Percentiles rank a stretch among this genome's conserved stretches.
These are phyloP conservation scores for Trametes gibbosa DNA, from an alignment of 768 basidiomycete genomes.

Conservation along the genomic window DNA sequence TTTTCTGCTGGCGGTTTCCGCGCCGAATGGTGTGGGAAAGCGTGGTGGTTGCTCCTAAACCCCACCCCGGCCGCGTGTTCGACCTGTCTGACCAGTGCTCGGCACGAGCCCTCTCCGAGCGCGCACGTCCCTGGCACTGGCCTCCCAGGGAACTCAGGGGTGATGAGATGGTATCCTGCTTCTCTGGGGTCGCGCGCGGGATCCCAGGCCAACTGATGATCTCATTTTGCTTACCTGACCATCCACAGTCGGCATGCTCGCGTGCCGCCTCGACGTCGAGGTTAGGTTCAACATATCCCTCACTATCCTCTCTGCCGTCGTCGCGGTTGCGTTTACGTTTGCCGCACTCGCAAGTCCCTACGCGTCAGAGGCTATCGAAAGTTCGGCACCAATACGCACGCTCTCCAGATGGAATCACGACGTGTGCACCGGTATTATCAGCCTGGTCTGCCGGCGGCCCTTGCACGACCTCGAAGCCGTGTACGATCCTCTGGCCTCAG, in stretches of 20 bases:
- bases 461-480: conserved; percentile 21
- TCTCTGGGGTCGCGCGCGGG: too few relatives aligned
- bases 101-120: too few relatives aligned
- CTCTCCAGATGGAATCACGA: conserved; percentile 3
- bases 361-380: conserved; percentile 21
- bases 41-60: too few relatives aligned
- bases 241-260: conserved; percentile 30
- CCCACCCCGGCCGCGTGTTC: too few relatives aligned
- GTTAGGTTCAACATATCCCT: conserved; percentile 24
- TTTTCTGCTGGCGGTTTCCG: background rate
- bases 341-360: conserved; percentile 27
- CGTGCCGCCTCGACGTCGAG: conserved; percentile 26
- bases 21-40: background rate
- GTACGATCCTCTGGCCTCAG: conserved; percentile 11
- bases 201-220: too few relatives aligned
- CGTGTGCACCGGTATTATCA: conserved; percentile 4
- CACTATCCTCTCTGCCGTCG: conserved; percentile 26
- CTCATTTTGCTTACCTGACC: background rate
- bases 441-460: background rate
- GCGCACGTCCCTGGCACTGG: too few relatives aligned
- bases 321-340: conserved; percentile 30
- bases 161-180: too few relatives aligned
- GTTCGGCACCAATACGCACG: conserved; percentile 1
- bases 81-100: too few relatives aligned
- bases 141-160: too few relatives aligned